Conservation (phyloP, 495 filamentous ascomycete genomes). For the Ascodesmis nigricans region DNA sequence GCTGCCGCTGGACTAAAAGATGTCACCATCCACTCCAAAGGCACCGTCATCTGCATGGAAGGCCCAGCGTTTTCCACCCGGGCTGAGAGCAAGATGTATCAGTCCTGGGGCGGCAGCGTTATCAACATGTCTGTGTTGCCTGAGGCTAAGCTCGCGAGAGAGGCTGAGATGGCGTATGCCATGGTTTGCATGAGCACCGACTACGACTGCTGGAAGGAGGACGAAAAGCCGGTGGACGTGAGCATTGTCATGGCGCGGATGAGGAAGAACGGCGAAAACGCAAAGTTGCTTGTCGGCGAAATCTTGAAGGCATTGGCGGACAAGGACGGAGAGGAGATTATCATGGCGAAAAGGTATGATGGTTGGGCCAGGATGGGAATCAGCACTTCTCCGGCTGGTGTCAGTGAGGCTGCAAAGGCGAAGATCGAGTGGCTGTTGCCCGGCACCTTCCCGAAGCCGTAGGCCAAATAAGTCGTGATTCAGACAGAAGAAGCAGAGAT, state of each 20-base stretch:
- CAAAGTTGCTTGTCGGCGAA: slow-evolving; percentile 58
- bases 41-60: slow-evolving; percentile 83
- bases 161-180: slow-evolving; percentile 90
- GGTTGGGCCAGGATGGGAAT: slow-evolving; percentile 43
- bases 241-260: slow-evolving; percentile 96
- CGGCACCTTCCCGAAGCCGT: too few relatives aligned
- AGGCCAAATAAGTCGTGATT: too few relatives aligned
- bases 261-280: slow-evolving; percentile 74
- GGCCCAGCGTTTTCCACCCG: slow-evolving; percentile 95
- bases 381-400: slow-evolving; percentile 43
- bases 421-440: slow-evolving; percentile 53
- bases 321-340: slow-evolving; percentile 49
- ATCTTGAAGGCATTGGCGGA: slow-evolving; percentile 67
- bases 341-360: slow-evolving; percentile 55
- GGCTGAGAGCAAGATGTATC: slow-evolving; percentile 85
- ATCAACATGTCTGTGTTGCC: slow-evolving; percentile 98
- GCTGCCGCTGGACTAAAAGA: slow-evolving; percentile 45
- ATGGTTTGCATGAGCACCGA: slow-evolving; percentile 99
- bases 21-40: slow-evolving; percentile 57
- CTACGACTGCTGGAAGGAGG: slow-evolving; percentile 80
- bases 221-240: slow-evolving; percentile 58
- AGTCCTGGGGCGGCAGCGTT: slow-evolving; percentile 66
- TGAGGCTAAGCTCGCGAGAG: slow-evolving; percentile 83
- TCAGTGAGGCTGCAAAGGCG: slow-evolving; percentile 40
- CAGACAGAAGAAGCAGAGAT: too few relatives aligned